phyloP scores from a whole-genome alignment of 495 filamentous ascomycete genomes.

The Xylaria acuta region DNA sequence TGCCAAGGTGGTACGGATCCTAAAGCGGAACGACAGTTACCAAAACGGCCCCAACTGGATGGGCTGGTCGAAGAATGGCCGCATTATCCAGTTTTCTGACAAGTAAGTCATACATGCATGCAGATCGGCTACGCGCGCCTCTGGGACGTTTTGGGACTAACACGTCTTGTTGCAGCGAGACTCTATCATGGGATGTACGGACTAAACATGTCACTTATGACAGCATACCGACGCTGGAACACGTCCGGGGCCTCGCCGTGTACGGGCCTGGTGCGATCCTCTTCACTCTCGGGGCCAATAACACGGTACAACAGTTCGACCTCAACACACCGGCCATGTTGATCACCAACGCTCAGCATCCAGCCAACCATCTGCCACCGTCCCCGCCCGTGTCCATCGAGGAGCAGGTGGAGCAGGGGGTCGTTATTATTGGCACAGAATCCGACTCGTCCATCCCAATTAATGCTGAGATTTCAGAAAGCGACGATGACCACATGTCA shows the following conservation, averaged over 20 bases:
- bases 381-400: constrained; percentile 80
- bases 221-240: constrained; percentile 81
- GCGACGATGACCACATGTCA: constrained; percentile 70
- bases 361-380: constrained; percentile 74
- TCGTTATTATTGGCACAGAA: constrained; percentile 49
- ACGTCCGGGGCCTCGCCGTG: constrained; percentile 79
- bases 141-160: constrained; percentile 44
- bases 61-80: constrained; percentile 97
- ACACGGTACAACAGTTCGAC: constrained; percentile 94
- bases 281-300: constrained; percentile 87
- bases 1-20: constrained; percentile 82
- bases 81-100: constrained; percentile 91
- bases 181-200: constrained; percentile 92
- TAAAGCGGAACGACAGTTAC: constrained; percentile 78
- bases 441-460: constrained; percentile 58
- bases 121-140: constrained; percentile 44
- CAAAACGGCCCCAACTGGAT: constrained; percentile 89
- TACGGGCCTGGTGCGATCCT: constrained; percentile 90
- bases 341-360: constrained; percentile 84
- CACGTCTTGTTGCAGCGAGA: constrained; percentile 67
- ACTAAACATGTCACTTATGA: constrained; percentile 95
- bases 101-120: constrained; percentile 65
- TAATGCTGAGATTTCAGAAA: constrained; percentile 64
- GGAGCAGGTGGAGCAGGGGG: constrained; percentile 56
- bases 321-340: constrained; percentile 77